Percentiles rank a stretch among this genome's conserved stretches.
phyloP scores from a whole-genome alignment of 2,329 filamentous ascomycete genomes.

The Aureobasidium vineae region DNA sequence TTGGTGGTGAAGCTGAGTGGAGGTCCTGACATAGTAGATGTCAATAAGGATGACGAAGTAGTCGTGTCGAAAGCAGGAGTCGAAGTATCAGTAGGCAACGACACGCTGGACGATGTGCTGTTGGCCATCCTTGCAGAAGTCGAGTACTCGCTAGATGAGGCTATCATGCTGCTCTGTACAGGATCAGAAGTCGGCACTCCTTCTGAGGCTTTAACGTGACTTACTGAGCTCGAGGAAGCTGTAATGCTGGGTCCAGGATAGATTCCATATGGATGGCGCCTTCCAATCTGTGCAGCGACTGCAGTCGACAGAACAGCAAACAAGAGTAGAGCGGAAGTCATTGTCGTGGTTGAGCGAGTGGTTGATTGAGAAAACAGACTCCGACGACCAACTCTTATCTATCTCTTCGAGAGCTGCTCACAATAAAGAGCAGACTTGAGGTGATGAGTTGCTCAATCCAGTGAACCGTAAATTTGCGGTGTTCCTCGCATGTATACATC shows the following conservation, averaged over 20 bases:
- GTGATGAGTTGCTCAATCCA: neutral
- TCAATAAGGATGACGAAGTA: neutral
- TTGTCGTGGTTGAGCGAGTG: neutral
- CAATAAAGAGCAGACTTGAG: neutral
- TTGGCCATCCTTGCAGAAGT: neutral
- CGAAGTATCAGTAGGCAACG: neutral
- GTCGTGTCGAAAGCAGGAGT: neutral
- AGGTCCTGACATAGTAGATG: neutral
- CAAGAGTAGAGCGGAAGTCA: neutral
- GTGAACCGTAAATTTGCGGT: neutral
- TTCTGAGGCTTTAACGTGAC: neutral
- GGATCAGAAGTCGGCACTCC: neutral
- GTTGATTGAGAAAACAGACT: neutral
- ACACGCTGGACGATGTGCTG: neutral
- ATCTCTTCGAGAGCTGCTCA: neutral
- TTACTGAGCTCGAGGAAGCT: neutral
- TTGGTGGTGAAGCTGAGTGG: neutral
- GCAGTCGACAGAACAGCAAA: neutral
- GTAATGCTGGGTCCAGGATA: conserved; percentile 7
- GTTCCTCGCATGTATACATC: neutral
- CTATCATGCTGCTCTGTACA: neutral
- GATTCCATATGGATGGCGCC: conserved; percentile 8
- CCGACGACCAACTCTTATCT: neutral
- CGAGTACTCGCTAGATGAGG: neutral
- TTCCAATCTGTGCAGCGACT: neutral